Evolutionary conservation across 2,329 filamentous ascomycete genomes (phyloP), one percentile per base, ranked within the genome.

Genomic region (Beauveria pseudobassiana): DNA sequence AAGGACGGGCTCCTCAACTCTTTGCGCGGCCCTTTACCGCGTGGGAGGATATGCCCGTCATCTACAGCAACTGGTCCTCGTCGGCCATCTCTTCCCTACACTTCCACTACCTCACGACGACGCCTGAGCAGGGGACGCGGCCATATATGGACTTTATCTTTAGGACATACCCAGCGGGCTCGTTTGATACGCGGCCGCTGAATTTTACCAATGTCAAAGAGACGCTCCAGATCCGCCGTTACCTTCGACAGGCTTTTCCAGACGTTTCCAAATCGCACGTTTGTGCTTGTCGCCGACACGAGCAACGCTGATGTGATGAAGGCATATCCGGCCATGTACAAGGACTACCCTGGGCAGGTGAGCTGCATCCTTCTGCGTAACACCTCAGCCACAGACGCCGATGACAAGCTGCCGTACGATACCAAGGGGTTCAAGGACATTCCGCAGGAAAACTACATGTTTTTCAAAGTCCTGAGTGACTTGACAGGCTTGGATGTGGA

Each of bases 81-180:
- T 83, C 79, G 3, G 14, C 40, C 16, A 22, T 48, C 24, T 90
- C 16, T 81, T 84, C 0, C 81, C 79, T 87, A 64, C 89, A 92
- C 71, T 93, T 92, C 77, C 89, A 92, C 75, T 93, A 93, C 74
- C 79, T 93, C 22, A 93, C 89, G 0, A 93, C 89, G 0, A 91
- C 89, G 0, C 89, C 89, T 0, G 89, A 92, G 74, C 89, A 93
- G 71, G 81, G 86, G 5, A 91, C 89, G 0, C 80, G 89, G 48
- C 88, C 87, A 66, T 93, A 93, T 75, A 91, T 91, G 88, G 82
- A 88, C 63, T 88, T 88, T 73, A 91, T 93, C 72, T 92, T 89
- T 78, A 83, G 84, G 69, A 90, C 82, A 7, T 93, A 93, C 70
- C 90, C 90, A 0, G 82, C 86, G 16, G 90, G 90, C 49, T 89